These are phyloP conservation scores for Melocanna baccifera DNA, from an alignment of 176 grass and related monocot genomes.

Conservation along the genomic window DNA sequence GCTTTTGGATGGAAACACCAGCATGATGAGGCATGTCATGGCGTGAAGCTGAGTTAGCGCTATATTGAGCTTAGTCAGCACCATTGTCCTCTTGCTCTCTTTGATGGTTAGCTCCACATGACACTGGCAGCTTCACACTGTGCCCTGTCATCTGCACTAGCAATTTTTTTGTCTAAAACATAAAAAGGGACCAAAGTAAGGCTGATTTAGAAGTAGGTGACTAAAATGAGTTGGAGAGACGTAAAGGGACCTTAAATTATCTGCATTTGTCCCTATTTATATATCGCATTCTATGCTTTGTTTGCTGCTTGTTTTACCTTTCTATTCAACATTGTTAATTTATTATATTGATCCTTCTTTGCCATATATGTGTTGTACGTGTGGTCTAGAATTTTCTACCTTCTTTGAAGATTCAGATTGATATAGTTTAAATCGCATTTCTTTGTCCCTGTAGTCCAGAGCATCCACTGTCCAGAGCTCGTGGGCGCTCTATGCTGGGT, in stretches of 20 bases:
- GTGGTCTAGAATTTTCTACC: background rate
- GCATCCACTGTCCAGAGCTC: slow-evolving; percentile 64
- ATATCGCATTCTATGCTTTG: background rate
- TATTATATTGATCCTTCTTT: slow-evolving; percentile 9
- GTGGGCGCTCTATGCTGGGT: slow-evolving; percentile 76
- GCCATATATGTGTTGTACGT: background rate
- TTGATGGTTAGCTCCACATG: background rate
- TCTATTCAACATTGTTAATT: background rate
- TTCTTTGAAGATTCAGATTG: slow-evolving; percentile 18
- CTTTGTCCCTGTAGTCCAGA: slow-evolving; percentile 70
- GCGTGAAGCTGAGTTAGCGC: background rate
- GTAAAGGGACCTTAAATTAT: background rate
- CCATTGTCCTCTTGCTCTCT: background rate
- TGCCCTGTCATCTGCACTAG: background rate
- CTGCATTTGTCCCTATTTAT: background rate
- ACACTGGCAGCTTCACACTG: background rate
- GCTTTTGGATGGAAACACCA: background rate
- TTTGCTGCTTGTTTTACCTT: background rate
- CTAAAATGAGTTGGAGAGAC: background rate
- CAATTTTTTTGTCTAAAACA: background rate
- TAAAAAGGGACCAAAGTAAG: background rate
- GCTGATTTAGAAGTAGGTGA: background rate
- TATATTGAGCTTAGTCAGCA: background rate
- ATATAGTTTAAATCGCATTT: slow-evolving; percentile 25
- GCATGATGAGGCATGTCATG: slow-evolving; percentile 19